These are phyloP conservation scores for Ochetophila trinervis DNA, from an alignment of 306 rosid species.

Conservation along the genomic window DNA sequence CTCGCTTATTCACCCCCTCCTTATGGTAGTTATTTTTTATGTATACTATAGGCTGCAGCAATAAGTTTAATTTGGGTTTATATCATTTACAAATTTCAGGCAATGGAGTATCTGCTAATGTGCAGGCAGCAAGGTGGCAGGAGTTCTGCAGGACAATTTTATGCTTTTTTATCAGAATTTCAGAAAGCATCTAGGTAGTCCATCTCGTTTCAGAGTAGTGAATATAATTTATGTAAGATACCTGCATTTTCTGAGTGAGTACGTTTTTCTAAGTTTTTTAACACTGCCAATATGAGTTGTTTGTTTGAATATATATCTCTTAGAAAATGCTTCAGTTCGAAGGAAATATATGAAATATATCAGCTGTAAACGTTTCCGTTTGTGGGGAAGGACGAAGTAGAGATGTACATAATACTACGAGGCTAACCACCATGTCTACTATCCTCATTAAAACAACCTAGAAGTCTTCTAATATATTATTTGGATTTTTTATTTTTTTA, in stretches of 20 bases:
- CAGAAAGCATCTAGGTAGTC: constrained; percentile 81
- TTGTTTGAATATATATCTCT: background rate
- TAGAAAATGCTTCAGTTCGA: background rate
- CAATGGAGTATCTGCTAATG: constrained; percentile 72
- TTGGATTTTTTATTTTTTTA: no score
- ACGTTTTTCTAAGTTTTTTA: background rate
- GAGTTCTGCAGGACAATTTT: constrained; percentile 66
- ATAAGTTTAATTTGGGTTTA: constrained; percentile 20
- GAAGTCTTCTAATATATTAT: no score
- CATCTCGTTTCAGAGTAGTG: background rate
- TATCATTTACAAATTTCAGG: constrained; percentile 48
- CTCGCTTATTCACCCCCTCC: no score
- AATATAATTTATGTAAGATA: background rate
- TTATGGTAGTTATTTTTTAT: background rate
- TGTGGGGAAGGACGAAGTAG: background rate
- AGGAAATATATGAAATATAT: background rate
- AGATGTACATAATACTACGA: background rate
- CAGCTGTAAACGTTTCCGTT: background rate
- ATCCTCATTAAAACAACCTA: background rate
- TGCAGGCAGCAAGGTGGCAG: constrained; percentile 64
- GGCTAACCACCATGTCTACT: background rate
- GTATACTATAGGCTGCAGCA: background rate
- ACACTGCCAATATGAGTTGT: background rate
- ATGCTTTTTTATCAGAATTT: constrained; percentile 63
- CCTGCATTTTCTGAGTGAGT: background rate